phyloP scores from a whole-genome alignment of 306 rosid species.

The Myrica gale region DNA sequence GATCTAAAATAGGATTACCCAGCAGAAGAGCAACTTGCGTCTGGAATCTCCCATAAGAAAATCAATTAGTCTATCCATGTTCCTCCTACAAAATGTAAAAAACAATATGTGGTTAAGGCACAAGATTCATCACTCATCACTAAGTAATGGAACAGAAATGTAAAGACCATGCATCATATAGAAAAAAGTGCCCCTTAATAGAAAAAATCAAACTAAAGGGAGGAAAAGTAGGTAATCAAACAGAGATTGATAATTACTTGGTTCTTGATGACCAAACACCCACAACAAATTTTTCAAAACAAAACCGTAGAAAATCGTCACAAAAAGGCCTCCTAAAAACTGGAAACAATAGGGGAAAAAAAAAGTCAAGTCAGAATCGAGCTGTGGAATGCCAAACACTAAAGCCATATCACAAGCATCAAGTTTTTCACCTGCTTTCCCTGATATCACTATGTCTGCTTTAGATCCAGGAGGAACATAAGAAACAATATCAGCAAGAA shows the following conservation, averaged over 20 bases:
- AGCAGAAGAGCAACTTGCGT: constrained; percentile 65
- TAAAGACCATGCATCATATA: background rate
- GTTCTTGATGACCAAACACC: constrained; percentile 93
- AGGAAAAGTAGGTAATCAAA: constrained; percentile 24
- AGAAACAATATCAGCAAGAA: constrained; percentile 73
- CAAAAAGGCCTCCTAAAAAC: constrained; percentile 92
- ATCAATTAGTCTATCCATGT: constrained; percentile 45
- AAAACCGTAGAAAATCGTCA: constrained; percentile 72
- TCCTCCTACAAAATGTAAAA: constrained; percentile 47
- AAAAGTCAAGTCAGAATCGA: constrained; percentile 27
- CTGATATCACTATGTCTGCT: constrained; percentile 39
- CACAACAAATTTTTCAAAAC: constrained; percentile 79
- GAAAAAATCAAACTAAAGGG: constrained; percentile 16
- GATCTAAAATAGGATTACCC: constrained; percentile 56
- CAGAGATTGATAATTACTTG: constrained; percentile 51
- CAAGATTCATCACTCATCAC: background rate
- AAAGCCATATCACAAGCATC: constrained; percentile 16
- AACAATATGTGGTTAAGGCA: background rate
- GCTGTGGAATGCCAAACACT: constrained; percentile 19
- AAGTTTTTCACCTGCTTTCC: constrained; percentile 54
- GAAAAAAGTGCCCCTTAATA: constrained; percentile 19
- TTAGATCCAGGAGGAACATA: constrained; percentile 20
- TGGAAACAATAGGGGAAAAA: constrained; percentile 32
- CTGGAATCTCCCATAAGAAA: constrained; percentile 54
- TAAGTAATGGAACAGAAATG: background rate